A percentile compares a stretch with the other conserved stretches of the same genome.
These are phyloP conservation scores for Drechslerella coelobrocha DNA, from an alignment of 2,329 filamentous ascomycete genomes.

Conservation along the genomic window DNA sequence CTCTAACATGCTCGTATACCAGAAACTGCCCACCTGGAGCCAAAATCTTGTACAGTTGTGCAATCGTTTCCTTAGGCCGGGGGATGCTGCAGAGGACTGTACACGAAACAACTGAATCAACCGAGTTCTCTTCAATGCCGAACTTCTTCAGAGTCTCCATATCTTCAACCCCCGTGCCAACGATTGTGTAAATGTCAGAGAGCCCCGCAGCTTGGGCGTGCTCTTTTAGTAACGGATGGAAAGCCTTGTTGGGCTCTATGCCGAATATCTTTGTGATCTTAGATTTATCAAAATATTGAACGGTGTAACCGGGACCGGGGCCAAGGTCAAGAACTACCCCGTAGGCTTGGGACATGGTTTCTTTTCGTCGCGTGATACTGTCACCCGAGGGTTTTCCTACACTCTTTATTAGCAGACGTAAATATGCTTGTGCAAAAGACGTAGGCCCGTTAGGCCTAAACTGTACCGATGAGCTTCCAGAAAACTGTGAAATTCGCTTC, in stretches of 20 bases:
- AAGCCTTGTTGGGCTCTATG: slow-evolving; percentile 63
- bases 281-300: slow-evolving; percentile 60
- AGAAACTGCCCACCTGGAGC: slow-evolving; percentile 66
- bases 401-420: neutral
- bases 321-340: slow-evolving; percentile 62
- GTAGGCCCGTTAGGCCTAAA: neutral
- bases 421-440: neutral
- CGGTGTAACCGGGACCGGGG: slow-evolving; percentile 64
- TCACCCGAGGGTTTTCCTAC: slow-evolving; percentile 13
- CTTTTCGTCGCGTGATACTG: slow-evolving; percentile 11
- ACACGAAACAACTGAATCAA: slow-evolving; percentile 65
- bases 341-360: slow-evolving; percentile 57
- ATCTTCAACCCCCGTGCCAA: slow-evolving; percentile 62
- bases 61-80: slow-evolving; percentile 60
- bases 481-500: slow-evolving; percentile 38
- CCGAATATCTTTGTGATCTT: slow-evolving; percentile 63
- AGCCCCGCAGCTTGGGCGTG: slow-evolving; percentile 60
- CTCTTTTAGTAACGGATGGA: slow-evolving; percentile 61
- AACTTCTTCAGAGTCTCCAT: slow-evolving; percentile 58
- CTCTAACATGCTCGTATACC: slow-evolving; percentile 66
- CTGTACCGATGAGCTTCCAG: slow-evolving; percentile 24
- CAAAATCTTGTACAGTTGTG: slow-evolving; percentile 62
- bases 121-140: slow-evolving; percentile 61
- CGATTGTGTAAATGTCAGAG: slow-evolving; percentile 62
- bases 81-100: slow-evolving; percentile 65